Evolutionary conservation across 768 basidiomycete species (phyloP), one percentile per base, ranked within the genome.

Genomic region (Leccinum disarticulatum): DNA sequence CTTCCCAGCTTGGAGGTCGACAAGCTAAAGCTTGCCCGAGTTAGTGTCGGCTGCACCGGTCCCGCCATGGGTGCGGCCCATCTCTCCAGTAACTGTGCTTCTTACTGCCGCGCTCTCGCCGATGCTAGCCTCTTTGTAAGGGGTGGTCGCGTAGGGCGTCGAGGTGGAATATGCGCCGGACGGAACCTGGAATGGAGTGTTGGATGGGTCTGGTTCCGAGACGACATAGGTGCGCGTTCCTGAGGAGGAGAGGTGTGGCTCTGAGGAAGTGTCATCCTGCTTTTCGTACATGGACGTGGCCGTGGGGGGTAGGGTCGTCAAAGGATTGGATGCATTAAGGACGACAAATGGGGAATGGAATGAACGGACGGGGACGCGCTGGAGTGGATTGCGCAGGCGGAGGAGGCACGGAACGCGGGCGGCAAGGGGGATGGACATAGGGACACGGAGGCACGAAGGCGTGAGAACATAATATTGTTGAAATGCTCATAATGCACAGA

Each of bases 151-250:
- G 68, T 80, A 81, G 17, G 84, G 76, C 2, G 77, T 71, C 22
- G 81, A 80, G 31, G 78, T 77, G 46, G 82, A 79, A 70, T 85
- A 86, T 6, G 87, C 88, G 64, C 89, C 88, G 11, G 84, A 82
- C 2, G 88, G 88, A n/a, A 91, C 87, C 64, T 81, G 76, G 65
- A 88, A 89, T 33, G 83, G 82, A 47, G 78, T 81, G 57, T 84
- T 70, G 57, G 83, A 76, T 35, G 82, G 79, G 73, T 90, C 87
- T 41, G 88, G 88, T 69, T 87, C 80, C 33, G 87, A 88, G 62
- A 90, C 88, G 62, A 90, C 87, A 66, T 90, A 87, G 35, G 85
- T 87, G 58, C 80, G 85, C 31, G 80, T 78, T 35, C 83, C 84
- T 36, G 76, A 70, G 38, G 72, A 73, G 2, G 80, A 72, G 22